Base-by-base conservation (phyloP, 495 filamentous ascomycete species). In the Talaromyces liani region DNA sequence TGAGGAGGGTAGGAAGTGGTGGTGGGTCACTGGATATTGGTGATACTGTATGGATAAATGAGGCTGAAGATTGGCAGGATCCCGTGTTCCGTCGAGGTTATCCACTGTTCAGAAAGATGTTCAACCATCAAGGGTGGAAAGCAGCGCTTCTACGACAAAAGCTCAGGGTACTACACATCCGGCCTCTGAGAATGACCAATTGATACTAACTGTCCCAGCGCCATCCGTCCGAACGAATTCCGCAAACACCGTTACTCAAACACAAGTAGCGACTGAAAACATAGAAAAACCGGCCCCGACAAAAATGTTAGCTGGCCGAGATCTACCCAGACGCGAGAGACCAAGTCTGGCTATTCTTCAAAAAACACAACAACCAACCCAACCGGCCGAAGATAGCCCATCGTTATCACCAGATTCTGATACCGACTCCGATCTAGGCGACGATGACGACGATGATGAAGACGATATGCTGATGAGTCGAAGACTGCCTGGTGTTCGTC, bases 81-180 rank as follows among this genome's bases (percentile, higher is more conserved):
- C 80, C 22, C 74, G 83, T 59, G 75, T 76, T 29, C 83, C 87
- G 0, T 89, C 86, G 12, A 78, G 86, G 2, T 77, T 91, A 33
- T 85, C 85, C 4, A 75, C 85, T 33, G 84, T 88, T 16, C 75
- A 77, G 29, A 90, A 82, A 69, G 89, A 91, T 18, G 79, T 79
- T 24, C 79, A 81, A 8, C 67, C 82, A 4, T 77, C 78, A 36
- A 79, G 79, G 29, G 10, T 34, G 20, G 63, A 64, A 8, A 64
- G 56, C 14, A 33, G 31, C 24, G 25, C 36, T n/a, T 49, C 63
- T 1, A 4, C 63, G 12, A 33, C 56, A 14, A 58, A 36, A 24
- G n/a, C 29, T 3, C 60, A 64, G 39, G 22, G 63, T 64, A 59
- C 47, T 12, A 20, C 33, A 24, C 10, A 6, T 4, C 7, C 22